Base-by-base conservation (phyloP, 495 filamentous ascomycete species). In the Penicillium herquei region DNA sequence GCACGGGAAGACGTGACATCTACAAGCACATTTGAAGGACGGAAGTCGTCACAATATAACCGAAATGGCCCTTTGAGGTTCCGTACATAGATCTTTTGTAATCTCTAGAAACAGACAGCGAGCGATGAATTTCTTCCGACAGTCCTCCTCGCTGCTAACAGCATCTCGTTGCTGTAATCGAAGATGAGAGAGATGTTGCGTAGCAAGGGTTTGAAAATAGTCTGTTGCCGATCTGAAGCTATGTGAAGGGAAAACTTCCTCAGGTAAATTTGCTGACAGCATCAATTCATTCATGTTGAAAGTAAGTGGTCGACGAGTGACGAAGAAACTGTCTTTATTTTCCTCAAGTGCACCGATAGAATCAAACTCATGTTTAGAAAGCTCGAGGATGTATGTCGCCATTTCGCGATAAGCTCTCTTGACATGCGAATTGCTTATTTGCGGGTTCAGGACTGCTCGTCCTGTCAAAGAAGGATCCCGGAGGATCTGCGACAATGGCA, bases 101-200 rank as follows among this genome's bases (percentile, higher is more conserved):
- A 76, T 16, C 40, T 52, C 37, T 45, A 63, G 61, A 53, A 75
- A 73, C 6, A 78, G 58, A 47, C 71, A 71, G 30, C 76, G 78
- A 6, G 77, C 73, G 3, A 77, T 68, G 40, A 77, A 77, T 51
- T 75, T 78, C 53, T 72, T 73, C 30, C 69, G 66, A 49, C 66
- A 73, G 54, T 79, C 75, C 14, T 68, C 66, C 42, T 68, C 67
- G 6, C 70, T 59, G 33, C 41, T 50, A 12, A 77, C 56, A 37
- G 70, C 58, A 51, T 78, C 69, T 52, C 78, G 78, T 49, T 68
- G 72, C 60, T 79, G 73, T 49, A 74, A 69, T 26, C 66, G 31
- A 11, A 81, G 70, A 49, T 74, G 68, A 44, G 68, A 66, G 45
- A 81, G 44, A 49, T 81, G 77, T 62, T 79, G 74, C 1, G 68